Conservation (phyloP, 176 grass and related monocot species). For the Lolium multiflorum region DNA sequence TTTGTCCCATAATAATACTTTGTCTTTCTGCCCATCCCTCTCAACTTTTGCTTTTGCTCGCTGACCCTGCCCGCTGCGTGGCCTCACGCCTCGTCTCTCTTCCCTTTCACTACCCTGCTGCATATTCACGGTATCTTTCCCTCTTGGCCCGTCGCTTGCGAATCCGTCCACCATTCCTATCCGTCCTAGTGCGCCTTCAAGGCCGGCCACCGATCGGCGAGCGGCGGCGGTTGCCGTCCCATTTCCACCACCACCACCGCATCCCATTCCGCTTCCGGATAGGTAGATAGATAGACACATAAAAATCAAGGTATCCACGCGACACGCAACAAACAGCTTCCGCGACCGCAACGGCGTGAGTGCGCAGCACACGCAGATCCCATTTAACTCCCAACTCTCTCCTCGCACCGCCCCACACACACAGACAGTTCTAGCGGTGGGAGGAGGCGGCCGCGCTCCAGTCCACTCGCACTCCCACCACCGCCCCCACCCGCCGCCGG, state of each 20-base stretch:
- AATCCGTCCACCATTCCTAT: background rate
- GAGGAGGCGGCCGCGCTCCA: background rate
- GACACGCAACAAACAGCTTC: slow-evolving; percentile 24
- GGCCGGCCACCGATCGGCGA: background rate
- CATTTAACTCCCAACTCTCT: background rate
- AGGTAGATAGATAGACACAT: background rate
- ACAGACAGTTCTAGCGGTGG: background rate
- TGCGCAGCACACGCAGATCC: slow-evolving; percentile 29
- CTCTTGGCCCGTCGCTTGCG: background rate
- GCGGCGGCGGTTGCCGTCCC: background rate
- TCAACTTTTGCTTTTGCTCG: background rate
- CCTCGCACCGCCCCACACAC: background rate
- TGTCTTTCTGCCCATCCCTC: background rate
- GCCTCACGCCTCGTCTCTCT: background rate
- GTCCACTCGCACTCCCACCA: too few relatives aligned
- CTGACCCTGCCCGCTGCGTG: background rate
- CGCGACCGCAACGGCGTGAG: slow-evolving; percentile 13
- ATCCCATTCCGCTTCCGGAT: background rate
- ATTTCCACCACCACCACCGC: background rate
- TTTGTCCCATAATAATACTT: too few relatives aligned
- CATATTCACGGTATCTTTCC: background rate
- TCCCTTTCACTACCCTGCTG: background rate
- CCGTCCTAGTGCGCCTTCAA: background rate
- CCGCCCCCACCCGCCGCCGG: background rate
- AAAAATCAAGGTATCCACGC: background rate